Conservation (phyloP, 768 basidiomycete species). For the Lactifluus subvellereus region DNA sequence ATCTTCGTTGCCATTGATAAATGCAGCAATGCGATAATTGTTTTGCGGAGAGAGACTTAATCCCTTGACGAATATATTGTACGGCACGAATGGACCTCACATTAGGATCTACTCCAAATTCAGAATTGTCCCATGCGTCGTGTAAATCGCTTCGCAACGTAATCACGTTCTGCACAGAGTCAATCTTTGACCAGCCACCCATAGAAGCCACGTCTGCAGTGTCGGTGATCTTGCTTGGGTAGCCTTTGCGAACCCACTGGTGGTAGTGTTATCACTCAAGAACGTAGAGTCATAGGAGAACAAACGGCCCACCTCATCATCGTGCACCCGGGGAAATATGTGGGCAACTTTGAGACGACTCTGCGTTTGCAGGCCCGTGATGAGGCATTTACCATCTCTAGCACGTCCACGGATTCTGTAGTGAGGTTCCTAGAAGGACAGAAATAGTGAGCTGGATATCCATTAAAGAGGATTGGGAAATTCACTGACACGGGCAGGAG, state of each 20-base stretch:
- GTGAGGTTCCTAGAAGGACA: background rate
- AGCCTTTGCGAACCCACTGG: constrained; percentile 4
- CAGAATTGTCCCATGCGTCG: constrained; percentile 6
- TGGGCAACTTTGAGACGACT: constrained; percentile 2
- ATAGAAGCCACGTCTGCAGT: background rate
- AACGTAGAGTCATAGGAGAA: background rate
- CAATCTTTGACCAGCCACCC: background rate
- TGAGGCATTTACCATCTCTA: background rate
- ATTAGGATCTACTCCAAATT: constrained; percentile 4
- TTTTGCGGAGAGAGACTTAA: background rate
- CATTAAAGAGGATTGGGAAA: background rate
- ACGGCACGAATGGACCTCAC: background rate
- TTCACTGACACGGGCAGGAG: background rate
- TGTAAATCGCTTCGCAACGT: constrained; percentile 1
- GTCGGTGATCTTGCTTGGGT: background rate
- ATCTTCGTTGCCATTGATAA: constrained; percentile 1
- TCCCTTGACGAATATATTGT: background rate
- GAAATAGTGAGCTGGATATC: background rate
- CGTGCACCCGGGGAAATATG: constrained; percentile 9
- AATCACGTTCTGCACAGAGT: background rate
- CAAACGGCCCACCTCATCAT: background rate
- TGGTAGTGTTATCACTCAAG: background rate
- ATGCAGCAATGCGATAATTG: constrained; percentile 2
- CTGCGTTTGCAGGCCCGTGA: constrained; percentile 1
- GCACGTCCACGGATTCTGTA: background rate